Evolutionary conservation across 139 green algal genomes (phyloP), one percentile per base, ranked within the genome.

Genomic region (Chlorokybus atmophyticus): DNA sequence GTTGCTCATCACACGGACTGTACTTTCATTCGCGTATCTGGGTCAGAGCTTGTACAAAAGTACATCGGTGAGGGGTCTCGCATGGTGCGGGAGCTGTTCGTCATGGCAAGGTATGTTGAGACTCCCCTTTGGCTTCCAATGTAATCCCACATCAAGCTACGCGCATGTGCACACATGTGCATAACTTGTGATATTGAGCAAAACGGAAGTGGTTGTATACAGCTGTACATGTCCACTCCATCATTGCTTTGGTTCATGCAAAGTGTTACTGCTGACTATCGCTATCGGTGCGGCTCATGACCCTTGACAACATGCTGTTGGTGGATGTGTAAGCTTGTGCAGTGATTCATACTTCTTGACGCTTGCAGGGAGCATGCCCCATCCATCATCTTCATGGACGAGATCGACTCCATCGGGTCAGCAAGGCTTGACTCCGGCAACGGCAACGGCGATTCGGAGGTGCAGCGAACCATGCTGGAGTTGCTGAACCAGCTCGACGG

Each of bases 371-470:
- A 98, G 77, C 87, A 99, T 67, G 81, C 85, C 1, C 92, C 92
- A 17, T 95, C 88, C 68, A 93, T 99, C 72, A 97, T 99, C 59
- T 99, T 97, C 79, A 96, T 99, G 92, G 92, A 99, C 49, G 89
- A 99, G 71, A 93, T 99, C 14, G 92, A 99, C 70, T 87, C 75
- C 57, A 99, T 99, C 38, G 91, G 89, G n/a, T 96, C 66, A 2
- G 89, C 91, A 2, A 78, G 92, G 40, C 85, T 74, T 19, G 90
- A 96, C 50, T 83, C 80, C 60, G 85, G 88, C 30, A 67, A 74
- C 32, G 79, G 73, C 27, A 77, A 74, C 38, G 88, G 91, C n/a
- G 91, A 99, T 75, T 85, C 66, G 39, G 92, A 99, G 76, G 92
- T 99, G 71, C 91, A 99, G 79, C 81, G 92, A 32, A 99, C 91